Conservation (phyloP, 768 basidiomycete species). For the Ramaria sp. region DNA sequence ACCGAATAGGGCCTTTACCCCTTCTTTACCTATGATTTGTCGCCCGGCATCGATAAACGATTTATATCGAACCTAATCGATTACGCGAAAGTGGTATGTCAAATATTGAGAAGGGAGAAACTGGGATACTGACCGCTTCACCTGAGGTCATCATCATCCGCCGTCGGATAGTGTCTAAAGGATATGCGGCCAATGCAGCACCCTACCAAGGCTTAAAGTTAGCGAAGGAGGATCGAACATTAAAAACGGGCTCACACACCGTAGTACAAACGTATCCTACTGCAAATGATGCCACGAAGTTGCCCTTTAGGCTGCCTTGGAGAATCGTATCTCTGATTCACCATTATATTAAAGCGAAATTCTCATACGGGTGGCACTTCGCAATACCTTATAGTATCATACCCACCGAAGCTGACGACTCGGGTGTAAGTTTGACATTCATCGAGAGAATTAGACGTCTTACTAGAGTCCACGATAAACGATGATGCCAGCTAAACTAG, state of each 20-base stretch:
- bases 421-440: not conserved
- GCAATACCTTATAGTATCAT: conserved; percentile 25
- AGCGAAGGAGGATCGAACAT: not conserved
- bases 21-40: conserved; percentile 32
- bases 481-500: conserved; percentile 30
- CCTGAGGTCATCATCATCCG: conserved; percentile 41
- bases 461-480: conserved; percentile 36
- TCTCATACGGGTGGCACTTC: not conserved
- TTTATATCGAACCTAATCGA: conserved; percentile 26
- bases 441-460: conserved; percentile 9
- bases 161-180: conserved; percentile 33
- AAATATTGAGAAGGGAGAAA: not conserved
- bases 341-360: not conserved
- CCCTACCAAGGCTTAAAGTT: conserved; percentile 15
- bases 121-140: conserved; percentile 17
- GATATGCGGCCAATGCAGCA: conserved; percentile 30
- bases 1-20: conserved; percentile 28
- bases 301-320: conserved; percentile 27
- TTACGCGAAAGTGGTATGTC: not conserved
- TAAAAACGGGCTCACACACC: conserved; percentile 13
- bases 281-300: conserved; percentile 30
- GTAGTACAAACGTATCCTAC: conserved; percentile 34
- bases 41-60: conserved; percentile 28
- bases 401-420: conserved; percentile 29
- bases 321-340: conserved; percentile 24